Conservation (phyloP, 768 basidiomycete species). For the Boletales sp. region DNA sequence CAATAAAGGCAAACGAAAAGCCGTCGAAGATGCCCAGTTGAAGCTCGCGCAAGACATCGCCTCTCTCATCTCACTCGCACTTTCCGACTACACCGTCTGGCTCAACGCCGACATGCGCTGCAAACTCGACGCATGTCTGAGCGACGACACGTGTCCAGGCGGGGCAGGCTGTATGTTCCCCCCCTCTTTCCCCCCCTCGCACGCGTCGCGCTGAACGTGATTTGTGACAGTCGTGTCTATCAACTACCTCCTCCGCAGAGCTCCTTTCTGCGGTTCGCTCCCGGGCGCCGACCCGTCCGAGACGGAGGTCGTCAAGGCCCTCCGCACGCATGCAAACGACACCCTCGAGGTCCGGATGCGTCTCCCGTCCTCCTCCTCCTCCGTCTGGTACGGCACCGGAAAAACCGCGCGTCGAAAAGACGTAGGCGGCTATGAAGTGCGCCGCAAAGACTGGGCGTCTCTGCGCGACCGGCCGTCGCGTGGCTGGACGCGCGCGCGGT, state of each 20-base stretch:
- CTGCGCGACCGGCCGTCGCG: slow-evolving; percentile 18
- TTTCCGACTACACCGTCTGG: slow-evolving; percentile 76
- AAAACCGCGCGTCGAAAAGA: slow-evolving; percentile 30
- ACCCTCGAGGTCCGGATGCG: slow-evolving; percentile 61
- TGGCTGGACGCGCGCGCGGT: slow-evolving; percentile 41
- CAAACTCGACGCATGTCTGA: slow-evolving; percentile 38
- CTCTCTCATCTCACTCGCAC: slow-evolving; percentile 49
- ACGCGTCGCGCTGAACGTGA: slow-evolving; percentile 10
- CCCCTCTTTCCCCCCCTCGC: background rate
- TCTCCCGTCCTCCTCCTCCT: slow-evolving; percentile 36
- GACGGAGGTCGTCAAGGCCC: slow-evolving; percentile 50
- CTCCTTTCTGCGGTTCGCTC: slow-evolving; percentile 26
- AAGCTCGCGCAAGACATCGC: slow-evolving; percentile 43
- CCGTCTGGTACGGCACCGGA: slow-evolving; percentile 34
- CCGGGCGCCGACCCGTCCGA: slow-evolving; percentile 31
- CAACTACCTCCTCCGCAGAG: slow-evolving; percentile 45
- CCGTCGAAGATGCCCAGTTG: slow-evolving; percentile 5
- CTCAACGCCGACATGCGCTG: slow-evolving; percentile 50
- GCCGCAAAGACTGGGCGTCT: slow-evolving; percentile 46
- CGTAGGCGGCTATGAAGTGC: slow-evolving; percentile 61
- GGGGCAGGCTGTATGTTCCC: slow-evolving; percentile 48
- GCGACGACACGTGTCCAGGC: slow-evolving; percentile 3
- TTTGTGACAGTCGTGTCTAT: slow-evolving; percentile 61
- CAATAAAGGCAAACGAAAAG: slow-evolving; percentile 25
- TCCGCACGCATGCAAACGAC: slow-evolving; percentile 48